These are phyloP conservation scores for Ogataea ganodermae DNA, from an alignment of 805 yeast species.

Conservation along the genomic window DNA sequence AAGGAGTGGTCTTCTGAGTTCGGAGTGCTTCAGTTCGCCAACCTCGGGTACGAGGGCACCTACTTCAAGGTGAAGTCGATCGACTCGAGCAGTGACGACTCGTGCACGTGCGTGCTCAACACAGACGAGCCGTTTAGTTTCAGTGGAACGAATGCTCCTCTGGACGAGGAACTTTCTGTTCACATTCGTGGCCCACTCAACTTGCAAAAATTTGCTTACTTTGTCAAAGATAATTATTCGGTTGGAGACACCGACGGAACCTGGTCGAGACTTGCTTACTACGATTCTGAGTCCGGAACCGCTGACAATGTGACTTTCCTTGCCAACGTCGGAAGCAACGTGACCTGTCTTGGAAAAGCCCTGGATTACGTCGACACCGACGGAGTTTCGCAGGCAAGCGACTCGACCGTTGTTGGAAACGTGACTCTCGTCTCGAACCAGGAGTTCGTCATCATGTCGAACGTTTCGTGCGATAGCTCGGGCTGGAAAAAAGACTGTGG, in stretches of 20 bases:
- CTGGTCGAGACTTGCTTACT: slow-evolving; percentile 65
- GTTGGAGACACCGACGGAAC: slow-evolving; percentile 41
- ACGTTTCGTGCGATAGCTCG: slow-evolving; percentile 55
- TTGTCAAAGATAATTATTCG: slow-evolving; percentile 46
- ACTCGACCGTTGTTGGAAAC: slow-evolving; percentile 49
- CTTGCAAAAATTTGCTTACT: slow-evolving; percentile 61
- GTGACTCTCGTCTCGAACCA: slow-evolving; percentile 55
- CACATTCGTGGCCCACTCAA: slow-evolving; percentile 78
- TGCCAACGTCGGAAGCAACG: slow-evolving; percentile 59
- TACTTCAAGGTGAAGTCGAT: slow-evolving; percentile 50
- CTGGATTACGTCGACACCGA: slow-evolving; percentile 60
- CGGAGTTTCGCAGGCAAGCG: slow-evolving; percentile 51
- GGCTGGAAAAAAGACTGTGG: slow-evolving; percentile 66
- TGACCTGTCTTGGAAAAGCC: slow-evolving; percentile 69
- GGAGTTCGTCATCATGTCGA: slow-evolving; percentile 63
- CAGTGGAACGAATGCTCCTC: slow-evolving; percentile 64
- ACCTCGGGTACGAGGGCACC: slow-evolving; percentile 57
- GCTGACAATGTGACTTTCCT: slow-evolving; percentile 68
- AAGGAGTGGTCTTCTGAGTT: slow-evolving; percentile 33
- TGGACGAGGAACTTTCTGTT: slow-evolving; percentile 68
- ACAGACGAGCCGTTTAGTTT: slow-evolving; percentile 38
- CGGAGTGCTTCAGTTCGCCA: slow-evolving; percentile 49
- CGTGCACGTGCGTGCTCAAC: slow-evolving; percentile 50
- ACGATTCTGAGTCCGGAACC: slow-evolving; percentile 48
- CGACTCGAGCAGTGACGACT: slow-evolving; percentile 41